Percentiles rank a stretch among this genome's conserved stretches.
These are phyloP conservation scores for Gaillardinia entomophila DNA, from an alignment of 805 yeast species.

Conservation along the genomic window DNA sequence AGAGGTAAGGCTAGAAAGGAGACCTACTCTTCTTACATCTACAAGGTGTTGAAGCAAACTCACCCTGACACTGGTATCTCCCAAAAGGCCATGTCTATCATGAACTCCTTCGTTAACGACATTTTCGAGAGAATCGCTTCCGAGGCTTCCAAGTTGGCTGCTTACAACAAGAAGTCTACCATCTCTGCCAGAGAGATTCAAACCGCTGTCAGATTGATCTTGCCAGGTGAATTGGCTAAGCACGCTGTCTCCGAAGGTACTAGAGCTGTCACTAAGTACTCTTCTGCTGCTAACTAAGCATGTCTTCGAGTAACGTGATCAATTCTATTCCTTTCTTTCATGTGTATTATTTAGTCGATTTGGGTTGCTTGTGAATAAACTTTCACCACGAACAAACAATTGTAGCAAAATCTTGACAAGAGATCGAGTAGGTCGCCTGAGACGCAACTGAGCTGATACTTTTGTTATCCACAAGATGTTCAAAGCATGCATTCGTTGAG, in stretches of 20 bases:
- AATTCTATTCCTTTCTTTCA: too few relatives aligned
- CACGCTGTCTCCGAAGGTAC: conserved; percentile 37
- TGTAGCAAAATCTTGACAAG: too few relatives aligned
- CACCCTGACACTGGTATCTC: conserved; percentile 36
- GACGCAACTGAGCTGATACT: too few relatives aligned
- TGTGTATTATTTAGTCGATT: not conserved
- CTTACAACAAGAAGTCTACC: conserved; percentile 35
- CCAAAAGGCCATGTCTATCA: conserved; percentile 34
- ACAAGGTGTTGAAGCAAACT: conserved; percentile 35
- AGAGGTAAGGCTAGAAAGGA: conserved; percentile 34
- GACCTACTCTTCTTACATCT: conserved; percentile 32
- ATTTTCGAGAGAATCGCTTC: conserved; percentile 32
- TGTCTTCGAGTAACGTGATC: not conserved
- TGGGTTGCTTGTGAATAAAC: too few relatives aligned
- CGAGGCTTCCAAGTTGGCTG: conserved; percentile 35
- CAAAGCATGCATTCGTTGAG: too few relatives aligned
- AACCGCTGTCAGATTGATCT: conserved; percentile 34
- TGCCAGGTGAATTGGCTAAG: conserved; percentile 36
- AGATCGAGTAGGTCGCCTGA: too few relatives aligned
- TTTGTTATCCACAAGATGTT: too few relatives aligned
- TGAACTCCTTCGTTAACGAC: conserved; percentile 34
- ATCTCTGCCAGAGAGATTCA: conserved; percentile 35
- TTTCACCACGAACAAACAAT: too few relatives aligned
- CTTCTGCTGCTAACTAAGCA: conserved; percentile 29
- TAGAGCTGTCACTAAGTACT: conserved; percentile 35